Evolutionary conservation across 495 filamentous ascomycete species (phyloP).

Genomic region (Penicillium nucicola): DNA sequence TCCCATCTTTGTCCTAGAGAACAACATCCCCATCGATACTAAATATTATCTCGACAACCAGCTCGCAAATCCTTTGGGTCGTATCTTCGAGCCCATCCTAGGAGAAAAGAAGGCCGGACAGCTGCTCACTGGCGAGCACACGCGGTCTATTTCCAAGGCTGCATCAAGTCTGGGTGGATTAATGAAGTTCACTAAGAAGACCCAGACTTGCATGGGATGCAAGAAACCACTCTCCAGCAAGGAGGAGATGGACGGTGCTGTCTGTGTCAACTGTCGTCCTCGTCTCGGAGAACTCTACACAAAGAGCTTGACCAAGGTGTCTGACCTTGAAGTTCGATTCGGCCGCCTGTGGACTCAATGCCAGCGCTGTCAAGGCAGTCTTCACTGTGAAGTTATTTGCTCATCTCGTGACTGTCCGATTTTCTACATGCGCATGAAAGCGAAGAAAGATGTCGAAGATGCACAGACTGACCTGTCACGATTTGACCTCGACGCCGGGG

Average conservation of each 20-base stretch:
- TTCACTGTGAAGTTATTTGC: slow-evolving; percentile 98
- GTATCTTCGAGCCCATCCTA: slow-evolving; percentile 97
- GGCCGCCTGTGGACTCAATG: slow-evolving; percentile 96
- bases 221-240: slow-evolving; percentile 87
- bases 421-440: slow-evolving; percentile 99
- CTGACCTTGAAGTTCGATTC: slow-evolving; percentile 90
- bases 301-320: slow-evolving; percentile 80
- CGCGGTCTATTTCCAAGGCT: slow-evolving; percentile 83
- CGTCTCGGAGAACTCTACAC: slow-evolving; percentile 91
- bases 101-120: slow-evolving; percentile 85
- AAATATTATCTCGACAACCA: slow-evolving; percentile 99
- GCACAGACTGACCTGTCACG: slow-evolving; percentile 82
- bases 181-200: slow-evolving; percentile 98
- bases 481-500: slow-evolving; percentile 78
- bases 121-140: slow-evolving; percentile 86
- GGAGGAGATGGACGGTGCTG: slow-evolving; percentile 78
- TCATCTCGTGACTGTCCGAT: slow-evolving; percentile 95
- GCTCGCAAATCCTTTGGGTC: slow-evolving; percentile 84
- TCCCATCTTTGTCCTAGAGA: slow-evolving; percentile 92
- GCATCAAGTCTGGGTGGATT: slow-evolving; percentile 86
- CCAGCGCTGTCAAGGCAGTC: slow-evolving; percentile 93
- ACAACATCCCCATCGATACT: slow-evolving; percentile 97
- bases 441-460: slow-evolving; percentile 98
- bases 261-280: slow-evolving; percentile 80
- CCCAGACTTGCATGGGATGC: slow-evolving; percentile 97